phyloP scores from a whole-genome alignment of 768 basidiomycete genomes.

The Paxillus rubicundulus region DNA sequence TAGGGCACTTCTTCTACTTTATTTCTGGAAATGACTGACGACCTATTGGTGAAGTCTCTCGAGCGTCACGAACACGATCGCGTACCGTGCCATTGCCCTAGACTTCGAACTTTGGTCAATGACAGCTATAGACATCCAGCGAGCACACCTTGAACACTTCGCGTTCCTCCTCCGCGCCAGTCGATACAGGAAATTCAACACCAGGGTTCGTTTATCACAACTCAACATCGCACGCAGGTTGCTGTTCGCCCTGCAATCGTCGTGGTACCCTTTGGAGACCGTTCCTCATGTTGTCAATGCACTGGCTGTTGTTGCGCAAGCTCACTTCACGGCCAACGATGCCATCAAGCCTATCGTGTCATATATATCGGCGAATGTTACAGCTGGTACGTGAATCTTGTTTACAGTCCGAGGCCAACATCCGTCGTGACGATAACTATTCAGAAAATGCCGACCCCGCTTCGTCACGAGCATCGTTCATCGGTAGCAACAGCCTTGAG shows the following conservation, averaged over 20 bases:
- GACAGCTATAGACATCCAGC: slow-evolving; percentile 70
- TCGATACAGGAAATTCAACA: slow-evolving; percentile 74
- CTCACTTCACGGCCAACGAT: slow-evolving; percentile 69
- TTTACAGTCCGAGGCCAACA: neutral
- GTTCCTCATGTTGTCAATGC: slow-evolving; percentile 53
- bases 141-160: slow-evolving; percentile 80
- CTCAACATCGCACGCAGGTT: slow-evolving; percentile 69
- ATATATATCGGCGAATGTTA: slow-evolving; percentile 79
- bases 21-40: neutral
- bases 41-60: slow-evolving; percentile 56
- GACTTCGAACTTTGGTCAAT: slow-evolving; percentile 90
- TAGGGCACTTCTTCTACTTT: slow-evolving; percentile 34
- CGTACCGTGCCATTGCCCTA: slow-evolving; percentile 79
- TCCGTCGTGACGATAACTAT: neutral
- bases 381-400: slow-evolving; percentile 48
- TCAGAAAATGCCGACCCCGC: slow-evolving; percentile 5
- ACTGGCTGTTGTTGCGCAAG: slow-evolving; percentile 57
- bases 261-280: slow-evolving; percentile 62
- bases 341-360: slow-evolving; percentile 83
- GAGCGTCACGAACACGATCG: slow-evolving; percentile 76
- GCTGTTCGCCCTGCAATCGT: slow-evolving; percentile 78
- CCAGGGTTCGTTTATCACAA: slow-evolving; percentile 69
- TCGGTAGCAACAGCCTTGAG: slow-evolving; percentile 35
- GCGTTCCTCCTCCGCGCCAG: slow-evolving; percentile 68
- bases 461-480: slow-evolving; percentile 15